These are phyloP conservation scores for Cymbopogon citratus DNA, from an alignment of 176 grass and related monocot species.

Conservation along the genomic window DNA sequence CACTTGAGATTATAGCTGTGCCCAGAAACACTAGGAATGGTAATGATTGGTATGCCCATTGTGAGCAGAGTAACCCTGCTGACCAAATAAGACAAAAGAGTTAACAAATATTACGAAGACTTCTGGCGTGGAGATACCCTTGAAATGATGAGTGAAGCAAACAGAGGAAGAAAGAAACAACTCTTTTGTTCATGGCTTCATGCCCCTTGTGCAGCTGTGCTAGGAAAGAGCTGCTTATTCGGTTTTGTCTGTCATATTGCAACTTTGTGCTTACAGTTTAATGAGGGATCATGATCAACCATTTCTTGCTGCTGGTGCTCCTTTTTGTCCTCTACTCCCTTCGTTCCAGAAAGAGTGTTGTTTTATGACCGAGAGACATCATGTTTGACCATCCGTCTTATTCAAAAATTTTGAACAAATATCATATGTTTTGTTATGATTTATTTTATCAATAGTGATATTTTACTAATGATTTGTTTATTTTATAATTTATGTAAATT, in stretches of 20 bases:
- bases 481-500: no score
- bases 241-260: background rate
- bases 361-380: no score
- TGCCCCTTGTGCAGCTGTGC: background rate
- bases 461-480: no score
- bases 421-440: no score
- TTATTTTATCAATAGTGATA: no score
- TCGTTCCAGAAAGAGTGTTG: no score
- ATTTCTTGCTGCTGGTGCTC: background rate
- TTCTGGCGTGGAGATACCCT: background rate
- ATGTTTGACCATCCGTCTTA: no score
- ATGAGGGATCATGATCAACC: background rate
- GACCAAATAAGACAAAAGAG: background rate
- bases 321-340: no score
- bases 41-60: background rate
- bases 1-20: background rate
- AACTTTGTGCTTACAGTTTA: constrained; percentile 10
- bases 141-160: background rate
- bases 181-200: no score
- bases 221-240: constrained; percentile 19
- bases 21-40: background rate
- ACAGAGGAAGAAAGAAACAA: background rate
- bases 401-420: no score
- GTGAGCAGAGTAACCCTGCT: background rate
- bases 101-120: no score